phyloP scores from a whole-genome alignment of 2,329 filamentous ascomycete genomes.

The Alternaria infectoria region DNA sequence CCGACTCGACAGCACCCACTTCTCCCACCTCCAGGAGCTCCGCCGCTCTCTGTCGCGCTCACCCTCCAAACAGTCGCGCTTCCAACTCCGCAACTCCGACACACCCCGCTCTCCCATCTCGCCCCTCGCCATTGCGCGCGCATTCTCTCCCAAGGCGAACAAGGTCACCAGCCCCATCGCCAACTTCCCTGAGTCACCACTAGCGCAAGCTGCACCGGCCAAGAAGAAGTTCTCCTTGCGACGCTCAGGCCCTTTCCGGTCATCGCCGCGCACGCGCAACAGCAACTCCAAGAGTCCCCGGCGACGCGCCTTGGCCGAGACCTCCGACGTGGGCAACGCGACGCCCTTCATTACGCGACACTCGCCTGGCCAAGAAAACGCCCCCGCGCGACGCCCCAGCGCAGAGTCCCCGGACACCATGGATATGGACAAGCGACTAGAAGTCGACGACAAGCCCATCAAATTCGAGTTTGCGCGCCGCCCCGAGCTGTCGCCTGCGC shows the following conservation, averaged over 20 bases:
- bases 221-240: slow-evolving; percentile 62
- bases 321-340: slow-evolving; percentile 74
- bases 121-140: slow-evolving; percentile 53
- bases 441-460: slow-evolving; percentile 53
- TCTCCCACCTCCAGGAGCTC: slow-evolving; percentile 80
- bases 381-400: slow-evolving; percentile 41
- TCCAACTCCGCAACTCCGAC: slow-evolving; percentile 65
- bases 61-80: slow-evolving; percentile 79
- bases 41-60: slow-evolving; percentile 89
- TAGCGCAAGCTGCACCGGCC: slow-evolving; percentile 63
- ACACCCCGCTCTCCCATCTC: slow-evolving; percentile 51
- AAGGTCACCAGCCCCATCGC: slow-evolving; percentile 58
- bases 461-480: slow-evolving; percentile 54
- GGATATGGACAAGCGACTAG: slow-evolving; percentile 52
- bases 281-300: slow-evolving; percentile 74
- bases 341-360: slow-evolving; percentile 59
- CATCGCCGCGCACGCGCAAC: slow-evolving; percentile 70
- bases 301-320: slow-evolving; percentile 71
- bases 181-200: slow-evolving; percentile 65
- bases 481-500: slow-evolving; percentile 45
- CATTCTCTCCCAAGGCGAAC: slow-evolving; percentile 51
- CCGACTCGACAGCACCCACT: slow-evolving; percentile 73
- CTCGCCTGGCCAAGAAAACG: slow-evolving; percentile 56
- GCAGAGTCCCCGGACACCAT: slow-evolving; percentile 30
- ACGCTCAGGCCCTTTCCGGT: slow-evolving; percentile 59